Evolutionary conservation across 2,329 filamentous ascomycete genomes (phyloP).

Genomic region (Dactylellina haptotyla): DNA sequence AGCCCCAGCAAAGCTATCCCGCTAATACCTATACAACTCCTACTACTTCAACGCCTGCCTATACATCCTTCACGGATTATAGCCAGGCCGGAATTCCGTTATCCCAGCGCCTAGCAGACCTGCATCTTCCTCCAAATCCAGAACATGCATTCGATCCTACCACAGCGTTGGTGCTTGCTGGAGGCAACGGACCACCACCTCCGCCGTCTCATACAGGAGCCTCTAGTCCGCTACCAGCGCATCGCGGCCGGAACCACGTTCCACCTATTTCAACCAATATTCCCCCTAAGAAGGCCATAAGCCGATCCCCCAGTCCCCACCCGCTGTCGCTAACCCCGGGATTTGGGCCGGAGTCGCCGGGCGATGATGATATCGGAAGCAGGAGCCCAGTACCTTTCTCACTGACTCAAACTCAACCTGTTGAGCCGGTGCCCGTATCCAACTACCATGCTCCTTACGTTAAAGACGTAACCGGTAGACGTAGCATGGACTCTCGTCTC

Average conservation of each 20-base stretch:
- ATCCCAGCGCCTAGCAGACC: slow-evolving; percentile 18
- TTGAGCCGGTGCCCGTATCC: slow-evolving; percentile 18
- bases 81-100: slow-evolving; percentile 25
- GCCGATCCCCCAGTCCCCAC: slow-evolving; percentile 46
- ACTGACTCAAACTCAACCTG: slow-evolving; percentile 1
- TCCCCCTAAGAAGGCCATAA: slow-evolving; percentile 14
- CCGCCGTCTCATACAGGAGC: slow-evolving; percentile 39
- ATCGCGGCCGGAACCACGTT: slow-evolving; percentile 23
- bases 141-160: slow-evolving; percentile 50
- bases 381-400: slow-evolving; percentile 11
- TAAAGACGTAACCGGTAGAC: slow-evolving; percentile 40
- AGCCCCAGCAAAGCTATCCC: slow-evolving; percentile 7
- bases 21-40: slow-evolving; percentile 12
- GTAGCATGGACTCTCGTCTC: slow-evolving; percentile 22
- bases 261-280: slow-evolving; percentile 43
- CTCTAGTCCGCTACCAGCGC: slow-evolving; percentile 3
- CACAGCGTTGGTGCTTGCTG: slow-evolving; percentile 39
- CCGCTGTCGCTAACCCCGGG: slow-evolving; percentile 38
- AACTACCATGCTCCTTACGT: slow-evolving; percentile 49
- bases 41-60: neutral
- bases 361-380: slow-evolving; percentile 16
- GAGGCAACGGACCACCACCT: slow-evolving; percentile 21
- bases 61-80: slow-evolving; percentile 48
- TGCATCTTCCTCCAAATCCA: slow-evolving; percentile 34
- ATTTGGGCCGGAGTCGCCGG: slow-evolving; percentile 43